Evolutionary conservation across 2,329 filamentous ascomycete species (phyloP).

Genomic region (Dothistroma pini): DNA sequence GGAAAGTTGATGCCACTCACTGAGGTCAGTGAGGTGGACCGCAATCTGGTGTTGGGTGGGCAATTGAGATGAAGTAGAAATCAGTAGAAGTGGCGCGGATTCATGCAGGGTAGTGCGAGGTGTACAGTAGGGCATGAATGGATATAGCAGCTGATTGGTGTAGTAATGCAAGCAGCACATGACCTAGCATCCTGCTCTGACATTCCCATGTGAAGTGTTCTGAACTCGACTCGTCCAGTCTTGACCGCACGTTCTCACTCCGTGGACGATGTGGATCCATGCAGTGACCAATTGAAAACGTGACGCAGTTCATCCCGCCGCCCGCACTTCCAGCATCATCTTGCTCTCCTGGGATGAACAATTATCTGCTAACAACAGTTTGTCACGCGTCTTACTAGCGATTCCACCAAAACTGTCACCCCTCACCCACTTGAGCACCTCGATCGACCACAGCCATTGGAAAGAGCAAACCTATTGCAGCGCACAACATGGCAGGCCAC

Average conservation of each 20-base stretch:
- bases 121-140: constrained; percentile 3
- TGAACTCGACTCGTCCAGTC: neutral
- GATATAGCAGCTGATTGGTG: neutral
- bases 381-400: neutral
- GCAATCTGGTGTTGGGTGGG: constrained; percentile 17
- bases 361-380: neutral
- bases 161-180: neutral
- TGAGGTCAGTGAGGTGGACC: constrained; percentile 14
- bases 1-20: constrained; percentile 11
- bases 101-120: constrained; percentile 2
- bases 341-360: neutral
- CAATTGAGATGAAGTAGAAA: neutral
- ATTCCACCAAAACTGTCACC: neutral
- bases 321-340: neutral
- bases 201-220: neutral
- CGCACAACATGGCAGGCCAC: constrained; percentile 14
- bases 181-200: neutral
- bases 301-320: neutral
- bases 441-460: neutral
- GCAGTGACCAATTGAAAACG: constrained; percentile 1
- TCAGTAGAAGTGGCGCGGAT: neutral
- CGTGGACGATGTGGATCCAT: neutral
- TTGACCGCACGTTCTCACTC: neutral
- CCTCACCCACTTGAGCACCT: neutral
- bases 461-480: neutral